Percentiles rank a stretch among this genome's conserved stretches.
phyloP scores from a whole-genome alignment of 805 yeast genomes.

The Schwanniomyces pseudopolymorphus region DNA sequence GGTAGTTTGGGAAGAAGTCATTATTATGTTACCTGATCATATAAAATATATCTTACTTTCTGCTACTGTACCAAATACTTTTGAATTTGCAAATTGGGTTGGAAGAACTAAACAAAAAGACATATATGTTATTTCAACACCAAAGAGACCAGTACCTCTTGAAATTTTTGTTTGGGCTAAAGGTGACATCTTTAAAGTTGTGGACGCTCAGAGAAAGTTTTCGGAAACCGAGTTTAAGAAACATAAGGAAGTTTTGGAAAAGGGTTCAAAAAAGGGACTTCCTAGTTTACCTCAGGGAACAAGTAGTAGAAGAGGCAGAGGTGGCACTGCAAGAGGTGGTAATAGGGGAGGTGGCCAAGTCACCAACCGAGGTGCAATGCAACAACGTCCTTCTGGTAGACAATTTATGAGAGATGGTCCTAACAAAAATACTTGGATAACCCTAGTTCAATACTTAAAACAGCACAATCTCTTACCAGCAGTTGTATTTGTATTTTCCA shows the following conservation, averaged over 20 bases:
- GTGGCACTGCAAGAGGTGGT: conserved; percentile 47
- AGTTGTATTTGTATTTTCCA: conserved; percentile 90
- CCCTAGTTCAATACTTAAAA: conserved; percentile 68
- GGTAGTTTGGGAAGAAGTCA: conserved; percentile 99
- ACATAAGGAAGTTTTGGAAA: conserved; percentile 55
- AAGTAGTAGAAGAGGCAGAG: conserved; percentile 42
- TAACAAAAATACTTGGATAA: conserved; percentile 74
- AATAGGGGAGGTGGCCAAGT: conserved; percentile 25
- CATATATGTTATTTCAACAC: conserved; percentile 93
- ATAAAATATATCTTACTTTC: conserved; percentile 87
- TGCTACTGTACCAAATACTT: conserved; percentile 98
- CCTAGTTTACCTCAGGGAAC: conserved; percentile 38
- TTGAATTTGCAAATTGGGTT: conserved; percentile 97
- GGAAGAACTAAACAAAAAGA: conserved; percentile 96
- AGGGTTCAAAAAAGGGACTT: conserved; percentile 31
- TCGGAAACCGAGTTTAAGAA: conserved; percentile 59
- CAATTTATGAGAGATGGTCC: conserved; percentile 58
- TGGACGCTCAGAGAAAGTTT: conserved; percentile 73
- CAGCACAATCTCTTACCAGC: conserved; percentile 79
- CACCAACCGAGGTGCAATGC: conserved; percentile 13
- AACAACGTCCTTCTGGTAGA: conserved; percentile 30
- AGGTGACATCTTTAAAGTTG: conserved; percentile 65
- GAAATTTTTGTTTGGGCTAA: conserved; percentile 87
- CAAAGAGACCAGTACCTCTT: conserved; percentile 94
- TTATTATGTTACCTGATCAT: conserved; percentile 95